Evolutionary conservation across 1,284 basidiomycete species (phyloP), one percentile per base, ranked within the genome.

Genomic region (Ustilago hordei): DNA sequence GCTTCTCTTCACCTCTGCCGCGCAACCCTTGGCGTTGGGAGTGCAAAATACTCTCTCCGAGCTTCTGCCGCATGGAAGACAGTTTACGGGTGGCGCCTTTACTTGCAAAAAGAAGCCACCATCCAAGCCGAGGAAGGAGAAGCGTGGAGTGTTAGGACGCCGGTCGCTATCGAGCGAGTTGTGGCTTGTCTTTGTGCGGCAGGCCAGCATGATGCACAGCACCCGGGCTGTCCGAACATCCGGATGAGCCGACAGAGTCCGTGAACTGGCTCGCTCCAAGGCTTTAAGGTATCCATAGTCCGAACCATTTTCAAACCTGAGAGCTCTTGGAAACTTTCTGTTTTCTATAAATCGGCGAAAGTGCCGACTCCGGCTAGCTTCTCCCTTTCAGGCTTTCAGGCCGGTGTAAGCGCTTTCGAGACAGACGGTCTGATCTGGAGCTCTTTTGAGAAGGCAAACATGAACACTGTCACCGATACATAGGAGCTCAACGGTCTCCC

Each of bases 171-270:
- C 39, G 15, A 41, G 39, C 11, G 11, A 41, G 23, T 13, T 41
- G 39, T 41, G 39, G 39, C 39, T 41, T 41, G 7, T 41, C 13
- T 15, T 41, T 17, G 39, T 13, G 39, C 36, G 45, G 55, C 55
- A 56, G 34, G 55, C 39, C 43, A 41, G 39, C 39, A 41, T 41
- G 39, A 41, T 41, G 13, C 39, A 17, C 39, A 3, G 23, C 23
- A 28, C 23, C 23, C 3, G 17, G 38, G 13, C 55, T 31, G 19
- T 31, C 56, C 32, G 41, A 58, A n/a, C 56, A 35, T 34, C 39
- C 60, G 53, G 53, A 41, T 36, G 28, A 17, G 13, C 60, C 60
- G 52, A 62, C 60, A 62, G 52, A 62, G 38, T 60, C 59, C 50
- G 59, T 53, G 36, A 32, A 41, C 3, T 41, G 45, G 7, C 13